Conservation (phyloP, 176 grass and related monocot genomes). For the Oryza brachyantha region DNA sequence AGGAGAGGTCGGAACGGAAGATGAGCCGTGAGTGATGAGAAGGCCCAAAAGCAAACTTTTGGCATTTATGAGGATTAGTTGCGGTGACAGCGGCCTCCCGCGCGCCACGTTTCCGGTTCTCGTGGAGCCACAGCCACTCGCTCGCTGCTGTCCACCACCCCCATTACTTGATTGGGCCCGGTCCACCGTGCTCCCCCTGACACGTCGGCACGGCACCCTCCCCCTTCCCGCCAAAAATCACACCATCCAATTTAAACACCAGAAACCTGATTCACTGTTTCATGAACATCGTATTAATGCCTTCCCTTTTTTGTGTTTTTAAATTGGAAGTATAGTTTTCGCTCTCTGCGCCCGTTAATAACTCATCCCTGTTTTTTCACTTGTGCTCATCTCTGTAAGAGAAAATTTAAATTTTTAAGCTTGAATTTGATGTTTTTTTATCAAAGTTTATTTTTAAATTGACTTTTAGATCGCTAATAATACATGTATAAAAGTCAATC, state of each 20-base stretch:
- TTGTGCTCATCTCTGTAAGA: too few species aligned
- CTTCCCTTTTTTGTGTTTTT: background rate
- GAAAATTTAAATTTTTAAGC: too few species aligned
- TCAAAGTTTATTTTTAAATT: too few species aligned
- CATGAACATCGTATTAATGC: background rate
- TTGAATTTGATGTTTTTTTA: too few species aligned
- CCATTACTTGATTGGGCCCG: background rate
- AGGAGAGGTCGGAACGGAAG: background rate
- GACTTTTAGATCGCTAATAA: too few species aligned
- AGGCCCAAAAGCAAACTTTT: constrained; percentile 43
- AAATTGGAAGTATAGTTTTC: too few species aligned
- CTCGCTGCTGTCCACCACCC: background rate
- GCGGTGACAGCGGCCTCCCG: constrained; percentile 12
- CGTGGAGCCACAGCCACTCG: background rate
- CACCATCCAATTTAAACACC: background rate
- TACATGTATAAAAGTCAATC: too few species aligned
- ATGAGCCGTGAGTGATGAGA: background rate
- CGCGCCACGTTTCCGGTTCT: constrained; percentile 18
- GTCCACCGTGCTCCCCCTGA: constrained; percentile 7
- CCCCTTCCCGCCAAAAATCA: background rate
- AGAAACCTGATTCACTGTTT: background rate
- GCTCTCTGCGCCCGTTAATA: too few species aligned
- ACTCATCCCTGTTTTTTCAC: too few species aligned
- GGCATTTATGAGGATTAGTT: constrained; percentile 41
- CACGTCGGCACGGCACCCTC: background rate